A percentile compares a stretch with the other conserved stretches of the same genome.
phyloP scores from a whole-genome alignment of 2,329 filamentous ascomycete species.

The Botrytis squamosa region DNA sequence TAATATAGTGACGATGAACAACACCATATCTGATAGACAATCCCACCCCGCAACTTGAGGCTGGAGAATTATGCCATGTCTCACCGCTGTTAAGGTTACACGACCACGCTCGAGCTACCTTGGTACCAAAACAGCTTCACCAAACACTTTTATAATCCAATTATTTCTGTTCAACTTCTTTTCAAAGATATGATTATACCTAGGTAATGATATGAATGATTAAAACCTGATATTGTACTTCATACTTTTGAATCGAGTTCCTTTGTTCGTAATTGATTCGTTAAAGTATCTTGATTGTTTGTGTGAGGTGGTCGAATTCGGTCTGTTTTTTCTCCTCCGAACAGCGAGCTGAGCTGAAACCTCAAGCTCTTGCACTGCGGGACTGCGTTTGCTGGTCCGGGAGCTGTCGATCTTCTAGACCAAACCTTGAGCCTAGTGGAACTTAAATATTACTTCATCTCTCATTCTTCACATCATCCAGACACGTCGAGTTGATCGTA shows the following conservation, averaged over 20 bases:
- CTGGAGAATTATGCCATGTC: not conserved
- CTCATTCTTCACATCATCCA: not conserved
- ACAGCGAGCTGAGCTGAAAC: constrained; percentile 2
- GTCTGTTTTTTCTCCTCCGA: not conserved
- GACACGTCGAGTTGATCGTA: not conserved
- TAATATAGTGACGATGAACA: not conserved
- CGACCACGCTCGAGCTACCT: not conserved
- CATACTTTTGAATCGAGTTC: not conserved
- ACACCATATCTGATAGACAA: not conserved
- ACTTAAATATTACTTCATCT: not conserved
- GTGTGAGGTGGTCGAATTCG: not conserved
- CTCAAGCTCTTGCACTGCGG: not conserved
- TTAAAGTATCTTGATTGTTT: not conserved
- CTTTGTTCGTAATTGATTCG: not conserved
- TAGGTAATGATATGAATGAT: not conserved
- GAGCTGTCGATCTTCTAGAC: not conserved
- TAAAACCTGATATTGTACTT: not conserved
- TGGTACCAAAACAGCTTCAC: too few relatives aligned
- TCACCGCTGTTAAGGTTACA: not conserved
- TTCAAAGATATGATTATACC: not conserved
- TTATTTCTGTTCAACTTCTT: not conserved
- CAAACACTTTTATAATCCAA: not conserved
- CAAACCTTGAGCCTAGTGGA: not conserved
- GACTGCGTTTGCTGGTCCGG: not conserved
- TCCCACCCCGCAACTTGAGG: not conserved